Evolutionary conservation across 2,329 filamentous ascomycete genomes (phyloP).

Genomic region (Annulohypoxylon truncatum): DNA sequence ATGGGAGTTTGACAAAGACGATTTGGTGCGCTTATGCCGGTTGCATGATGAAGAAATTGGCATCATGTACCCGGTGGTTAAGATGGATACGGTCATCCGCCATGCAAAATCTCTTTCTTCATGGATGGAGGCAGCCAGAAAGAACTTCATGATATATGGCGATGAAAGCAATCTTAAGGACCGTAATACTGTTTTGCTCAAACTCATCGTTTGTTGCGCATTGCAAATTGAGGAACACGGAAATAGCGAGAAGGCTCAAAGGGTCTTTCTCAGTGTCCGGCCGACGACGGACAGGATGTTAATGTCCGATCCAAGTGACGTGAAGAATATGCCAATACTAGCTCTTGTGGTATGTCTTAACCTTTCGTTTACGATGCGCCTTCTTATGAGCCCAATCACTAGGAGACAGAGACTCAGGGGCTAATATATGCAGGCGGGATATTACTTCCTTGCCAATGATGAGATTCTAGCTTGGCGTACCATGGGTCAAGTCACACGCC

Average conservation of each 20-base stretch:
- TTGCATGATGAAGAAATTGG: slow-evolving; percentile 92
- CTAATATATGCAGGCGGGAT: slow-evolving; percentile 61
- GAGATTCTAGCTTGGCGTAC: slow-evolving; percentile 88
- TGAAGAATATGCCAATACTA: slow-evolving; percentile 62
- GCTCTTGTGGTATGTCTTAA: slow-evolving; percentile 54
- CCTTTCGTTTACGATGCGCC: not conserved
- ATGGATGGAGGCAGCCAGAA: slow-evolving; percentile 72
- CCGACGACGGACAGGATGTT: slow-evolving; percentile 74
- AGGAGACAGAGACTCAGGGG: not conserved
- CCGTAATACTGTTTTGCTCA: slow-evolving; percentile 75
- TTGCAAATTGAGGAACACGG: slow-evolving; percentile 83
- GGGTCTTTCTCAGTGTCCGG: slow-evolving; percentile 81
- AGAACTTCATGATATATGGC: slow-evolving; percentile 50
- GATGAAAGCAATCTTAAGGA: slow-evolving; percentile 58
- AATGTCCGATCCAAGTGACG: slow-evolving; percentile 64
- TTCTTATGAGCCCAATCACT: not conserved
- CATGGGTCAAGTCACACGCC: slow-evolving; percentile 82
- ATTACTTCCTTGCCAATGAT: slow-evolving; percentile 87
- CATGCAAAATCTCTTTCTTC: slow-evolving; percentile 77
- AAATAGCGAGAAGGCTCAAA: slow-evolving; percentile 77
- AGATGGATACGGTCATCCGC: slow-evolving; percentile 76
- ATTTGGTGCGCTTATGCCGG: slow-evolving; percentile 81
- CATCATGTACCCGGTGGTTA: slow-evolving; percentile 89
- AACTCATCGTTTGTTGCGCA: slow-evolving; percentile 83
- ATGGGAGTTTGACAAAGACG: slow-evolving; percentile 80